Conservation (phyloP, 1,284 basidiomycete species). For the Pseudomicrostroma phylloplanum region DNA sequence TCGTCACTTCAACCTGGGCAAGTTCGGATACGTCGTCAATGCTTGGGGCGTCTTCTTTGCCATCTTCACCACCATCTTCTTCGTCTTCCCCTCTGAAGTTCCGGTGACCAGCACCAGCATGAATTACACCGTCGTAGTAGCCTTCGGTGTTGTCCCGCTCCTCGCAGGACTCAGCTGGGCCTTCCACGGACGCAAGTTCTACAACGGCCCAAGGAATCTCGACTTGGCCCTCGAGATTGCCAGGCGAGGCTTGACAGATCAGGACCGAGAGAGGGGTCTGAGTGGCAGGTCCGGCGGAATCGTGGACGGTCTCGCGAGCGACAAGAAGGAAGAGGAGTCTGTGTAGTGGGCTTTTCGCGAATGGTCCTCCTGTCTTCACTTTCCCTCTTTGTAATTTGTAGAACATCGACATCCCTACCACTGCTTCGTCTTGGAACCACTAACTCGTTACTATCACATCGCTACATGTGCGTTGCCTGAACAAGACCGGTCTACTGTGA, state of each 20-base stretch:
- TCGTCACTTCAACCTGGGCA: conserved; percentile 21
- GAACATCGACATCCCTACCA: no score
- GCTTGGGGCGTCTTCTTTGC: conserved; percentile 52
- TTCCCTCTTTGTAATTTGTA: no score
- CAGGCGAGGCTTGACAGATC: background rate
- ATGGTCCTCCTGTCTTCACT: no score
- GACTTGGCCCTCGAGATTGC: conserved; percentile 11
- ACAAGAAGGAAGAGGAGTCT: no score
- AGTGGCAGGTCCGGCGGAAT: background rate
- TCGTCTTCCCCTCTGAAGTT: conserved; percentile 54
- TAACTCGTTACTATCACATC: no score
- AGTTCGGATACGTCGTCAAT: conserved; percentile 49
- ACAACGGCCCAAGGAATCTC: conserved; percentile 24
- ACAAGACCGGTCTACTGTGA: no score
- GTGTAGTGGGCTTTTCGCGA: no score
- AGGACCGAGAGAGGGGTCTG: background rate
- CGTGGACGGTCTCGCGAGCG: no score
- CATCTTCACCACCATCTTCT: conserved; percentile 54
- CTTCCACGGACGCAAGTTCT: conserved; percentile 22
- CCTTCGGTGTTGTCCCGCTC: conserved; percentile 26
- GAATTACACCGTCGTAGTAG: conserved; percentile 54
- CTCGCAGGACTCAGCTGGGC: conserved; percentile 27
- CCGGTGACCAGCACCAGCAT: conserved; percentile 51
- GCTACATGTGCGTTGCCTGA: no score
- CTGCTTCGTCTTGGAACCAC: no score